phyloP scores from a whole-genome alignment of 2,329 filamentous ascomycete species.

The Pestalotiopsis sp. region DNA sequence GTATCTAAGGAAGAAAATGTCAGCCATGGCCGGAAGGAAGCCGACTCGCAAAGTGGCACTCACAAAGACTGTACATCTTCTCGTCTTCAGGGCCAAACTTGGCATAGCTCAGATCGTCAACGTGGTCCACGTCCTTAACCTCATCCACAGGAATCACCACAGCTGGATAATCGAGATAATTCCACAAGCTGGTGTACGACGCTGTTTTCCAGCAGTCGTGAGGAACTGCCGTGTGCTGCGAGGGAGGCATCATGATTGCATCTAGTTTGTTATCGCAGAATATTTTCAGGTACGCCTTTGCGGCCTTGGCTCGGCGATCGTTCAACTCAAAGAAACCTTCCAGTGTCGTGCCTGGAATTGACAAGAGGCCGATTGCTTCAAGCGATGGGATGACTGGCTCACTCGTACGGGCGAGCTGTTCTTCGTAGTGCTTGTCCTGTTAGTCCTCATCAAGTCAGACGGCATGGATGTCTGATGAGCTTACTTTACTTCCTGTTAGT shows the following conservation, averaged over 20 bases:
- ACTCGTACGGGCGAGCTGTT: slow-evolving; percentile 42
- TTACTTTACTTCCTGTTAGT: slow-evolving; percentile 25
- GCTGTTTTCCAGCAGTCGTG: slow-evolving; percentile 52
- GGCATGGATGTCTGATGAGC: slow-evolving; percentile 17
- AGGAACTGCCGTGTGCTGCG: slow-evolving; percentile 51
- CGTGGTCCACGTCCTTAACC: slow-evolving; percentile 24
- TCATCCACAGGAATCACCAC: slow-evolving; percentile 51
- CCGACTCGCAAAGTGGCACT: slow-evolving; percentile 8
- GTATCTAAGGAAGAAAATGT: slow-evolving; percentile 26
- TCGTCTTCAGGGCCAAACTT: slow-evolving; percentile 26
- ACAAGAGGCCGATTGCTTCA: slow-evolving; percentile 30
- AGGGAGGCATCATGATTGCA: slow-evolving; percentile 49
- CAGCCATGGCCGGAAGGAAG: slow-evolving; percentile 1
- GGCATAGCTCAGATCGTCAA: slow-evolving; percentile 27
- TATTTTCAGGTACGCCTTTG: slow-evolving; percentile 25
- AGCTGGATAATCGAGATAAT: slow-evolving; percentile 55
- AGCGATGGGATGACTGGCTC: slow-evolving; percentile 48
- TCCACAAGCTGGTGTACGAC: slow-evolving; percentile 51
- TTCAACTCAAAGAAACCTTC: slow-evolving; percentile 42
- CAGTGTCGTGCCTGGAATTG: slow-evolving; percentile 37
- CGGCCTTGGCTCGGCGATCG: slow-evolving; percentile 32
- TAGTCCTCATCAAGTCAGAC: slow-evolving; percentile 44
- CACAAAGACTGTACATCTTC: slow-evolving; percentile 27
- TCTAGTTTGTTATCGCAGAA: slow-evolving; percentile 47
- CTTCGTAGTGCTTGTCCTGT: slow-evolving; percentile 47